Conservation (phyloP, 164 flowering plant species). For the Umbellularia californica region DNA sequence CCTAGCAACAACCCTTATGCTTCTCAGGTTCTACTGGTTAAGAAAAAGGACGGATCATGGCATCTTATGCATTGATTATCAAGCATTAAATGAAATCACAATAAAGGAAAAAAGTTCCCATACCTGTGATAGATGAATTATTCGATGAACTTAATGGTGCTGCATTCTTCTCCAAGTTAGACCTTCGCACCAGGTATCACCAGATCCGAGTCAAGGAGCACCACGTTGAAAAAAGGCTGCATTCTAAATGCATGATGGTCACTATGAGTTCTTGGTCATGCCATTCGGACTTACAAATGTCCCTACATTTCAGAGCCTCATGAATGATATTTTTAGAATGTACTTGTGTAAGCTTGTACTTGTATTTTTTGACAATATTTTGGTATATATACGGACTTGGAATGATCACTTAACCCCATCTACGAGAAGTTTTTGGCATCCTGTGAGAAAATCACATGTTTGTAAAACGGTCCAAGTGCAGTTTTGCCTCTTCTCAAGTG, state of each 20-base stretch:
- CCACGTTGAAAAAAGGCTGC: not conserved
- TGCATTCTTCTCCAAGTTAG: conserved; percentile 1
- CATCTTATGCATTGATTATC: conserved; percentile 1
- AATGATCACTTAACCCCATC: not conserved
- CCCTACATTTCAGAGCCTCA: conserved; percentile 3
- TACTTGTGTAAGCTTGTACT: not conserved
- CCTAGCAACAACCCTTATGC: conserved; percentile 4
- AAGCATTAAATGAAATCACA: not conserved
- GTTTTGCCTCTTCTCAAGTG: not conserved
- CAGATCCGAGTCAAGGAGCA: not conserved
- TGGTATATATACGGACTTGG: conserved; percentile 1
- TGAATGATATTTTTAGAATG: not conserved
- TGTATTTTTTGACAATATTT: conserved; percentile 7
- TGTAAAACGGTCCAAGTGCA: conserved; percentile 1
- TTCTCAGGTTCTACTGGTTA: conserved; percentile 1
- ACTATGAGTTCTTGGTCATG: too few relatives aligned
- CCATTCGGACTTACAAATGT: not conserved
- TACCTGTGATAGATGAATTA: not conserved
- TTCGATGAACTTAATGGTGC: conserved; percentile 9
- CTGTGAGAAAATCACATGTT: not conserved
- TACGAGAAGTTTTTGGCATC: not conserved
- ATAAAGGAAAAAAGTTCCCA: not conserved
- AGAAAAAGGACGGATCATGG: too few relatives aligned
- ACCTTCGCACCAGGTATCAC: conserved; percentile 1
- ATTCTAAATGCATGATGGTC: not conserved